Percentiles rank a stretch among this genome's conserved stretches.
Conservation (phyloP, 2,329 filamentous ascomycete species). For the Botrytis deweyae region DNA sequence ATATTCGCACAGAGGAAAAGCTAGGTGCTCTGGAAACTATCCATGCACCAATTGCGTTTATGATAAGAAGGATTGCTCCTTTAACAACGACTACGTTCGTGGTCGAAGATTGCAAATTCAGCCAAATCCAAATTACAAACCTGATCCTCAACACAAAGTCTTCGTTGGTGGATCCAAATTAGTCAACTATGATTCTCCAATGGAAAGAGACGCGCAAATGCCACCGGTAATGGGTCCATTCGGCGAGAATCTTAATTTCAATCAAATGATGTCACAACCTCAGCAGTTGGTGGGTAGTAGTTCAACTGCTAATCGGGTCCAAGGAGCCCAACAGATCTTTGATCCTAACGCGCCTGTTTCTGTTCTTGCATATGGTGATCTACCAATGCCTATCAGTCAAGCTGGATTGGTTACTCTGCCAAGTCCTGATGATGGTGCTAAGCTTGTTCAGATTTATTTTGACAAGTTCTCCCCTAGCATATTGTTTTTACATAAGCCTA, state of each 20-base stretch:
- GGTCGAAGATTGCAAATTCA: neutral
- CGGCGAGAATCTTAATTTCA: neutral
- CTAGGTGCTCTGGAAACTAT: slow-evolving; percentile 43
- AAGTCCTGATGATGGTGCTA: slow-evolving; percentile 20
- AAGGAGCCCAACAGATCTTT: neutral
- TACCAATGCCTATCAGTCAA: slow-evolving; percentile 47
- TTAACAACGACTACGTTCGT: neutral
- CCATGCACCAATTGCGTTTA: slow-evolving; percentile 42
- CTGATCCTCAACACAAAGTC: neutral
- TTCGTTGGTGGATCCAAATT: neutral
- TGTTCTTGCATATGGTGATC: slow-evolving; percentile 34
- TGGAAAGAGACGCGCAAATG: neutral
- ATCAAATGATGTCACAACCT: neutral
- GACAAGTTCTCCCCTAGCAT: slow-evolving; percentile 60
- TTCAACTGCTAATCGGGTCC: too few species aligned
- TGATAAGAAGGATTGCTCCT: neutral
- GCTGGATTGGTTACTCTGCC: slow-evolving; percentile 44
- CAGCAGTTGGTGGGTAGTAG: neutral
- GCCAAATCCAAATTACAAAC: neutral
- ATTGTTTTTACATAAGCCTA: slow-evolving; percentile 54
- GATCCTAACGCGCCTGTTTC: slow-evolving; percentile 40
- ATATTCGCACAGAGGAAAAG: slow-evolving; percentile 39
- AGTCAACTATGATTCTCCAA: neutral
- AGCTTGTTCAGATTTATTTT: slow-evolving; percentile 52
- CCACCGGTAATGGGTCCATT: neutral